These are phyloP conservation scores for Colletotrichum viniferum DNA, from an alignment of 2,329 filamentous ascomycete species.

Conservation along the genomic window DNA sequence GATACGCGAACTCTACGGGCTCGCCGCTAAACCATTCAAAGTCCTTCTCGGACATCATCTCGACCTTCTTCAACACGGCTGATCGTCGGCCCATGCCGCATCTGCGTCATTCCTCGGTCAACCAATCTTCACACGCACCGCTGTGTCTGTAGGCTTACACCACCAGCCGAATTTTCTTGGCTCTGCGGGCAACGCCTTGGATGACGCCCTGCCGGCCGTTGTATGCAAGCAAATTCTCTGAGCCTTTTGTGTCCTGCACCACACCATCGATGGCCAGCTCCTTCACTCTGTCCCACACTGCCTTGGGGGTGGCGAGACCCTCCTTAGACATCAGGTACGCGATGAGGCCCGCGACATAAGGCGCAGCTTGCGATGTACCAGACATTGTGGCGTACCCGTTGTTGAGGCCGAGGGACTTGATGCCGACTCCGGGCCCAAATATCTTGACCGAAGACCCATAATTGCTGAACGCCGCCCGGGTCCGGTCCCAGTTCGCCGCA, in stretches of 20 bases:
- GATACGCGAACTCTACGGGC: neutral
- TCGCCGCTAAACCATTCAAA: neutral
- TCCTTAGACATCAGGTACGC: conserved; percentile 38
- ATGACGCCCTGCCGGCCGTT: conserved; percentile 44
- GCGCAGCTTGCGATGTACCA: conserved; percentile 42
- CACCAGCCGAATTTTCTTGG: neutral
- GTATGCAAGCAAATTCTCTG: conserved; percentile 58
- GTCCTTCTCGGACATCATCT: neutral
- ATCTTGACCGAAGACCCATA: conserved; percentile 34
- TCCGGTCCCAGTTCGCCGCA: conserved; percentile 45
- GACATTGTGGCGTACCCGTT: conserved; percentile 47
- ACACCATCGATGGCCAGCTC: conserved; percentile 45
- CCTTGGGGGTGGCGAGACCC: conserved; percentile 40
- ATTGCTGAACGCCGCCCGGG: conserved; percentile 52
- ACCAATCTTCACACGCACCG: neutral
- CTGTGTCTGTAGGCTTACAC: neutral
- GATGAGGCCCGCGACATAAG: conserved; percentile 24
- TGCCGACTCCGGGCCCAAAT: conserved; percentile 7
- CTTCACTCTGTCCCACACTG: conserved; percentile 51
- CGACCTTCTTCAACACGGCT: neutral
- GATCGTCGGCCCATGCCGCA: neutral
- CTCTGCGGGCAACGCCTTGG: neutral
- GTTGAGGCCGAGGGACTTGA: conserved; percentile 30
- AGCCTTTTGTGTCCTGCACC: conserved; percentile 44
- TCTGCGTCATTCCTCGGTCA: neutral